Conservation (phyloP, 2,329 filamentous ascomycete species). For the Drechslerella coelobrocha region DNA sequence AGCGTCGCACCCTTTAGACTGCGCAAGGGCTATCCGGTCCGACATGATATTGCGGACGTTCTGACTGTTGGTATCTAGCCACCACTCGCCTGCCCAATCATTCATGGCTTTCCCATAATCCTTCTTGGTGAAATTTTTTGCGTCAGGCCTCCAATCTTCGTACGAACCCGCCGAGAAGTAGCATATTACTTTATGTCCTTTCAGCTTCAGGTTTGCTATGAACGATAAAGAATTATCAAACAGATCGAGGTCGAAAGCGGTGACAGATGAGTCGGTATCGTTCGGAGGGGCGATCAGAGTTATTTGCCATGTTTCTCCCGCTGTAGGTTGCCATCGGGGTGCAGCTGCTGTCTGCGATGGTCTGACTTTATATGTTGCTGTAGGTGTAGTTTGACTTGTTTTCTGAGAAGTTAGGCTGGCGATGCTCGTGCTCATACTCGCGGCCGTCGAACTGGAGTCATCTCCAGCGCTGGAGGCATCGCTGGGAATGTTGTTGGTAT, state of each 20-base stretch:
- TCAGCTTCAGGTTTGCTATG: constrained; percentile 60
- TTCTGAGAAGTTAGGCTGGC: background rate
- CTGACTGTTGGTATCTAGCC: constrained; percentile 67
- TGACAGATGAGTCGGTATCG: constrained; percentile 58
- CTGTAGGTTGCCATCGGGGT: constrained; percentile 37
- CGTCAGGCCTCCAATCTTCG: constrained; percentile 70
- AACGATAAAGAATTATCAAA: constrained; percentile 70
- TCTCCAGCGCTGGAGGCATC: background rate
- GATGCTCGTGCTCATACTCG: background rate
- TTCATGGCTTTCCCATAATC: constrained; percentile 68
- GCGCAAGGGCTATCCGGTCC: constrained; percentile 66
- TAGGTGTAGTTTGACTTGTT: constrained; percentile 5
- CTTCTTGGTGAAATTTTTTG: constrained; percentile 62
- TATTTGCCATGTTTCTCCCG: constrained; percentile 49
- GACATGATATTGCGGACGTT: constrained; percentile 72
- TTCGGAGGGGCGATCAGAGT: constrained; percentile 29
- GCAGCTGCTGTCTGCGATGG: constrained; percentile 23
- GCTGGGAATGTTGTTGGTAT: background rate
- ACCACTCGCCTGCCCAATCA: constrained; percentile 72
- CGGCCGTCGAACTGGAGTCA: background rate
- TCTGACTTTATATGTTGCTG: constrained; percentile 25
- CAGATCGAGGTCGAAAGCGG: constrained; percentile 63
- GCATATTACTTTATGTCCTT: constrained; percentile 67
- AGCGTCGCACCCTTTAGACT: constrained; percentile 70
- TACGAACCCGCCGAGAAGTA: constrained; percentile 77